phyloP scores from a whole-genome alignment of 305 asterid genomes.

The Fraxinus latifolia region DNA sequence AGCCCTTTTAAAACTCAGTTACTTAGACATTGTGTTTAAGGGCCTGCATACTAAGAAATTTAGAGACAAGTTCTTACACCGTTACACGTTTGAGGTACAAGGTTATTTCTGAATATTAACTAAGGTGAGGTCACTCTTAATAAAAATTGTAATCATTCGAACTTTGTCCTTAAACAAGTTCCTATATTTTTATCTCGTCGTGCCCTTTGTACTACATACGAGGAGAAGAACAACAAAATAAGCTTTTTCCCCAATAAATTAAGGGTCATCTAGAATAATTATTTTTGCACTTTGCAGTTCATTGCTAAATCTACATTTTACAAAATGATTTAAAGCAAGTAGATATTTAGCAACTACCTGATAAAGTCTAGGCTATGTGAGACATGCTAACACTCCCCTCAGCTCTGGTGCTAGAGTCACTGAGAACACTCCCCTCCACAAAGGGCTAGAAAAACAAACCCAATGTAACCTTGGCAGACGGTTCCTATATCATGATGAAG shows the following conservation, averaged over 20 bases:
- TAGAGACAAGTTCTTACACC: background rate
- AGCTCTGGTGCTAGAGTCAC: background rate
- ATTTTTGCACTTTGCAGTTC: background rate
- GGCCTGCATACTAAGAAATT: background rate
- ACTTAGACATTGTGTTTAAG: background rate
- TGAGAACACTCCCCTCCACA: background rate
- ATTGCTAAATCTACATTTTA: background rate
- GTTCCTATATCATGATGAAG: background rate
- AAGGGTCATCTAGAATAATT: background rate
- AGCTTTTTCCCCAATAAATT: background rate
- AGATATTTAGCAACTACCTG: background rate
- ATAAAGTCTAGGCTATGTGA: background rate
- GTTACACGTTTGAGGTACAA: background rate
- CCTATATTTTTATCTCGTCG: background rate
- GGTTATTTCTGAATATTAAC: background rate
- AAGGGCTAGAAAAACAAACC: background rate
- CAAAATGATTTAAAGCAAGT: background rate
- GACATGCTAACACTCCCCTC: background rate
- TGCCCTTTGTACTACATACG: background rate
- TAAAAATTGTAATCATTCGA: background rate
- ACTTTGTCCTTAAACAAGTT: background rate
- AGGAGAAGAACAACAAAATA: background rate
- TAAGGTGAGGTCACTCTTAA: background rate
- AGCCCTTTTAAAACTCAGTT: background rate
- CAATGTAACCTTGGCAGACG: background rate